Evolutionary conservation across 257 asterid species (phyloP), one percentile per base, ranked within the genome.

Genomic region (Solanum infundibuliforme): DNA sequence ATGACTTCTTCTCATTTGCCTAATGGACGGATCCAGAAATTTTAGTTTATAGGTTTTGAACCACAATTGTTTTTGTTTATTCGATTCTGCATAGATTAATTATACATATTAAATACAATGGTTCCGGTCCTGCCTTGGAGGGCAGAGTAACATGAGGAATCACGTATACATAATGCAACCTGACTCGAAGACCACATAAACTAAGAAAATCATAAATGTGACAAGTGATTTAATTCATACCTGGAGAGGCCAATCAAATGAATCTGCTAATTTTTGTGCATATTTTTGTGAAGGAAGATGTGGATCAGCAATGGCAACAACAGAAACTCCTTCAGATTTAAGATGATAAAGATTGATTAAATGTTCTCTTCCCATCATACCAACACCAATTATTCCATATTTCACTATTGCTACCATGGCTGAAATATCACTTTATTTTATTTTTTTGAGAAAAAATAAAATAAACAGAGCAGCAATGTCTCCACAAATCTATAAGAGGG

Each of bases 351-450:
- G 94, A 89, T 97, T 97, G 86, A 95, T 92, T 65, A 97, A 93
- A 91, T 95, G 98, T 89, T 97, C 99, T 91, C 97, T 94, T 87
- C 99, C 99, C 99, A 95, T 97, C 99, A 97, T 97, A 48, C 99
- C 99, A 18, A 93, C 99, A 39, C 99, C 99, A 48, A 97, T 94
- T 36, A 97, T 95, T 58, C 99, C 99, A 87, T 97, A 97, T 32
- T 89, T 97, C 1, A 94, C 88, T 5, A 74, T 73, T 52, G 13
- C 84, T 48, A 8, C 86, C 81, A 81, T 74, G 81, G 25, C 87
- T 72, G 4, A 69, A 13, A 32, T 0, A 8, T 29, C 76, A 69
- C 38, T 69, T 68, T 68, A 0, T 69, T 31, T 66, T 11, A 1
- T 6, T 38, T 18, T 12, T 31, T 75, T 12, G n/a, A n/a, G n/a